Conservation (phyloP, 1,284 basidiomycete species). For the Sporisorium reilianum region DNA sequence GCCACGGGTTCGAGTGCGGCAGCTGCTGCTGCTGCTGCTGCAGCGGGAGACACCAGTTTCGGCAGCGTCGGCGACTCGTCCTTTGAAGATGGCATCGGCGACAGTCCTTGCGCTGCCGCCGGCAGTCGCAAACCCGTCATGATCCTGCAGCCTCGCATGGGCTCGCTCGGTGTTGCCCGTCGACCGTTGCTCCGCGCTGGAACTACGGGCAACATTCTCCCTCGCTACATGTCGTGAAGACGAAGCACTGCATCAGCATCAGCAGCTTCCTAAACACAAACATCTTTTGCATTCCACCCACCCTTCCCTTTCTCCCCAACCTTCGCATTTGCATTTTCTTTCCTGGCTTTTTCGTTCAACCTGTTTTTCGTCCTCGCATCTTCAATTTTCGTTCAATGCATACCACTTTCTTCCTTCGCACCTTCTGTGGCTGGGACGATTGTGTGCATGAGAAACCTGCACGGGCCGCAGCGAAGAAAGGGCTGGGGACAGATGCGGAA, state of each 20-base stretch:
- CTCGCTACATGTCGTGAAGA: constrained; percentile 14
- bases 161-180: constrained; percentile 24
- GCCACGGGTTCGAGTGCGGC: neutral
- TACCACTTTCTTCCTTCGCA: neutral
- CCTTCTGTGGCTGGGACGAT: neutral
- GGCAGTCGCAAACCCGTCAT: constrained; percentile 30
- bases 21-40: neutral
- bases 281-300: neutral
- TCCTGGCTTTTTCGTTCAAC: neutral
- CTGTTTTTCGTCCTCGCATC: neutral
- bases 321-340: constrained; percentile 6
- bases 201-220: constrained; percentile 43
- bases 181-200: constrained; percentile 44
- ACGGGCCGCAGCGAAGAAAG: neutral
- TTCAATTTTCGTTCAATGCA: neutral
- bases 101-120: constrained; percentile 60
- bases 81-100: constrained; percentile 58
- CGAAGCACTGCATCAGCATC: neutral
- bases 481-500: neutral
- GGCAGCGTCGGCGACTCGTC: constrained; percentile 62
- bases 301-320: neutral
- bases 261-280: neutral
- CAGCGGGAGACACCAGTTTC: constrained; percentile 57
- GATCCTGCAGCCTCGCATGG: constrained; percentile 30
- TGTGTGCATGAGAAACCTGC: neutral